These are phyloP conservation scores for Sisymbrium irio DNA, from an alignment of 345 rosid genomes.

Conservation along the genomic window DNA sequence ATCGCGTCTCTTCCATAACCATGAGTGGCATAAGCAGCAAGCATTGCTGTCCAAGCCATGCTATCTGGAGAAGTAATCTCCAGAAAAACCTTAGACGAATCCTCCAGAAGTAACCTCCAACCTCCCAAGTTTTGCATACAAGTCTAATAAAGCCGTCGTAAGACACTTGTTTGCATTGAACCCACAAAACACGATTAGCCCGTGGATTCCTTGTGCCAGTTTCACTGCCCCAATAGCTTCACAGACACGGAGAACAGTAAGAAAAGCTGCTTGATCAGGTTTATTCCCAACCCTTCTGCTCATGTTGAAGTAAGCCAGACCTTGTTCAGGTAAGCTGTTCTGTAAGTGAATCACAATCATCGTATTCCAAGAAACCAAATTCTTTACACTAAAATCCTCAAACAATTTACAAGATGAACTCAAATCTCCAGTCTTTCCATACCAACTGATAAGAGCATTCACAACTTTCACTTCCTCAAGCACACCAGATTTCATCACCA, in stretches of 20 bases:
- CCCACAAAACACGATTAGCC: slow-evolving; percentile 39
- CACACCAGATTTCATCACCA: slow-evolving; percentile 47
- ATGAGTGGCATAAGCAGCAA: slow-evolving; percentile 62
- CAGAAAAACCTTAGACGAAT: slow-evolving; percentile 38
- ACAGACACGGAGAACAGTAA: slow-evolving; percentile 52
- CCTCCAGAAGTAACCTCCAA: too few relatives aligned
- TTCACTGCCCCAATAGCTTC: slow-evolving; percentile 48
- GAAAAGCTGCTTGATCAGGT: slow-evolving; percentile 57
- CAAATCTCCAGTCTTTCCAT: slow-evolving; percentile 52
- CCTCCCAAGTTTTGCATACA: slow-evolving; percentile 62
- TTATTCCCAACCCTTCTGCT: slow-evolving; percentile 46
- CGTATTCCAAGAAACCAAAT: slow-evolving; percentile 68
- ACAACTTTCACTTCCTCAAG: slow-evolving; percentile 49
- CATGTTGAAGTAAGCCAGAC: slow-evolving; percentile 37
- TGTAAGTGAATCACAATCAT: slow-evolving; percentile 45
- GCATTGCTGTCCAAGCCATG: slow-evolving; percentile 86
- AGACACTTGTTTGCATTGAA: slow-evolving; percentile 33
- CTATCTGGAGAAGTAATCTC: slow-evolving; percentile 53
- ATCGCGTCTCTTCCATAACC: slow-evolving; percentile 64
- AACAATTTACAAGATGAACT: slow-evolving; percentile 45
- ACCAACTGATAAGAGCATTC: slow-evolving; percentile 56
- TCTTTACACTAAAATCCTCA: slow-evolving; percentile 41
- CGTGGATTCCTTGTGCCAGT: slow-evolving; percentile 52
- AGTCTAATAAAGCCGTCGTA: slow-evolving; percentile 45
- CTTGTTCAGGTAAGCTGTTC: slow-evolving; percentile 40